phyloP scores from a whole-genome alignment of 2,329 filamentous ascomycete species.

The Pestalotiopsis sp. region DNA sequence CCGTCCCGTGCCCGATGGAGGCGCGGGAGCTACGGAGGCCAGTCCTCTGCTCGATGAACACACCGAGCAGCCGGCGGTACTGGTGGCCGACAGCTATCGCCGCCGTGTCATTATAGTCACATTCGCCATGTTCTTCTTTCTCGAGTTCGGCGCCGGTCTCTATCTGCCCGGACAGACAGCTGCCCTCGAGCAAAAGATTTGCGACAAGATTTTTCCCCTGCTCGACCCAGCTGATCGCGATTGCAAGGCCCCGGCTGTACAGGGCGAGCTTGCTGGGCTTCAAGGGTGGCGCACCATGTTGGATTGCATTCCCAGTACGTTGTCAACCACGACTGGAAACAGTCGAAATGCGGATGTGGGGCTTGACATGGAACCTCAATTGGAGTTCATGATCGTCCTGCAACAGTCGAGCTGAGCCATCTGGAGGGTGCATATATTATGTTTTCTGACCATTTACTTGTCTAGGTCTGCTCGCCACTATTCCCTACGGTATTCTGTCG shows the following conservation, averaged over 20 bases:
- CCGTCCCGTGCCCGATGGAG: not conserved
- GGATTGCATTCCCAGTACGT: slow-evolving; percentile 42
- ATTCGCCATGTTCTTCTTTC: not conserved
- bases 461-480: not conserved
- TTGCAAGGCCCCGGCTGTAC: slow-evolving; percentile 54
- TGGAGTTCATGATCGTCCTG: not conserved
- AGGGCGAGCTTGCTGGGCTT: slow-evolving; percentile 54
- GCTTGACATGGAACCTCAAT: not conserved
- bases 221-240: slow-evolving; percentile 25
- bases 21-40: not conserved
- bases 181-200: slow-evolving; percentile 1
- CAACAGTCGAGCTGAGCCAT: not conserved
- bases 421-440: not conserved
- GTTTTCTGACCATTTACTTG: not conserved
- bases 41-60: not conserved
- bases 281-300: slow-evolving; percentile 48
- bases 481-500: slow-evolving; percentile 7
- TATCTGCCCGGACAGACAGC: not conserved
- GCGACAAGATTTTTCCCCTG: not conserved
- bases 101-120: slow-evolving; percentile 2
- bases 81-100: not conserved
- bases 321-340: not conserved
- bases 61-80: not conserved
- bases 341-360: not conserved
- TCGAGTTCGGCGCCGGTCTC: not conserved